Base-by-base conservation (phyloP, 192 early-diverging fungal species). In the Backusella luteola region DNA sequence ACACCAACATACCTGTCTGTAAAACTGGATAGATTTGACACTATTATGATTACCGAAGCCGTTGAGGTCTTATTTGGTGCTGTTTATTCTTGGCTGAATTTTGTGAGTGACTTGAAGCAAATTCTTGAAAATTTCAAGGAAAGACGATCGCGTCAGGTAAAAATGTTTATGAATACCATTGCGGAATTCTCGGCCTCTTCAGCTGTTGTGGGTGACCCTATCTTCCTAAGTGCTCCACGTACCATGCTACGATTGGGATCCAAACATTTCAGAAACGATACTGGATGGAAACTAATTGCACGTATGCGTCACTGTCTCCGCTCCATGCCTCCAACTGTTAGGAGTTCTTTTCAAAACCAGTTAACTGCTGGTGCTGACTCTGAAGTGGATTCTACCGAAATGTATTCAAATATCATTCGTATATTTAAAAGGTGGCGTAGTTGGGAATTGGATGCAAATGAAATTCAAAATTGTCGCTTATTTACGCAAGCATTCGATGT, bases 201-300 rank as follows among this genome's bases (percentile, higher is more conserved):
- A 11, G 56, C 41, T 23, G 80, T 87, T 39, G 80, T 77, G n/a
- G 88, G 86, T 12, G 93, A 93, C 79, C 91, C 93, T 4, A 66
- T 80, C 6, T 94, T 94, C 74, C 73, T 95, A 66, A 89, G 89
- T 1, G 73, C 85, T 17, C 91, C 93, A 1, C 91, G 89, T 8
- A 83, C 84, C n/a, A 81, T 93, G 17, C 85, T 93, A 74, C 67
- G 90, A 44, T 72, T 94, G 9, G 91, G 91, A 26, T 84, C 88
- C 1, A 77, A 86, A 29, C 84, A 86, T 71, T 87, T 90, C 73
- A 88, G 93, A 69, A 84, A 83, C 29, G 92, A 95, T 76, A 85
- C 84, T 49, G 91, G 91, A 32, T 95, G 94, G 94, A 95, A 93
- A 74, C 70, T 95, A 11, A 67, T 95, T 6, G 83, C 83, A 17